Conservation (phyloP, 805 yeast genomes). For the Starmera pachycereana region DNA sequence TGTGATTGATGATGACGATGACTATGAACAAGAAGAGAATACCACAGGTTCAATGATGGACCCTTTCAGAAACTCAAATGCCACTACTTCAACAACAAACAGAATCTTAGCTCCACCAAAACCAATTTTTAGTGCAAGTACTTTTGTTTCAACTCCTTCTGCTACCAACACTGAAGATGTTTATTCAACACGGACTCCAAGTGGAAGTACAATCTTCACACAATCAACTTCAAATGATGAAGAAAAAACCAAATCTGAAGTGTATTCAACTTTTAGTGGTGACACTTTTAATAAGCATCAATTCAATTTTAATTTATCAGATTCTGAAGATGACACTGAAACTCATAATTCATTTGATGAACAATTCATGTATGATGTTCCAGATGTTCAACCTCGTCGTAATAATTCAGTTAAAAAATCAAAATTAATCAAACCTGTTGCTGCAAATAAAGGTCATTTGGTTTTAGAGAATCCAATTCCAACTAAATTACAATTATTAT, state of each 20-base stretch:
- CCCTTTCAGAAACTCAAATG: conserved; percentile 22
- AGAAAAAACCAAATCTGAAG: conserved; percentile 12
- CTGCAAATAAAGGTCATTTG: conserved; percentile 70
- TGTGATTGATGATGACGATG: conserved; percentile 32
- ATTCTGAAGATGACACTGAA: conserved; percentile 7
- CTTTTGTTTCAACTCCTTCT: conserved; percentile 36
- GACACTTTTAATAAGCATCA: conserved; percentile 30
- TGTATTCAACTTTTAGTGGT: conserved; percentile 15
- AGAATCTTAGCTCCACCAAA: conserved; percentile 52
- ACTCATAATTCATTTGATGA: conserved; percentile 29
- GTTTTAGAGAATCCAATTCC: conserved; percentile 94
- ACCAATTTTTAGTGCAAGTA: conserved; percentile 53
- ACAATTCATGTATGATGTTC: conserved; percentile 32
- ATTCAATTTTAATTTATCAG: conserved; percentile 1
- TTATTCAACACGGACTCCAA: conserved; percentile 19
- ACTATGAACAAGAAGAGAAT: conserved; percentile 19
- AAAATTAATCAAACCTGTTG: conserved; percentile 59
- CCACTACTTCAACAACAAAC: conserved; percentile 22
- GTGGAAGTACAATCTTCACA: conserved; percentile 20
- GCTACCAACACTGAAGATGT: conserved; percentile 22
- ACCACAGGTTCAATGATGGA: conserved; percentile 22
- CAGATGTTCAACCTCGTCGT: conserved; percentile 39
- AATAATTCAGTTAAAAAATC: conserved; percentile 35
- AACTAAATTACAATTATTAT: conserved; percentile 69
- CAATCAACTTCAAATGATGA: conserved; percentile 9